Evolutionary conservation across 192 early-diverging fungal genomes (phyloP).

Genomic region (Phycomyces blakesleeanus): DNA sequence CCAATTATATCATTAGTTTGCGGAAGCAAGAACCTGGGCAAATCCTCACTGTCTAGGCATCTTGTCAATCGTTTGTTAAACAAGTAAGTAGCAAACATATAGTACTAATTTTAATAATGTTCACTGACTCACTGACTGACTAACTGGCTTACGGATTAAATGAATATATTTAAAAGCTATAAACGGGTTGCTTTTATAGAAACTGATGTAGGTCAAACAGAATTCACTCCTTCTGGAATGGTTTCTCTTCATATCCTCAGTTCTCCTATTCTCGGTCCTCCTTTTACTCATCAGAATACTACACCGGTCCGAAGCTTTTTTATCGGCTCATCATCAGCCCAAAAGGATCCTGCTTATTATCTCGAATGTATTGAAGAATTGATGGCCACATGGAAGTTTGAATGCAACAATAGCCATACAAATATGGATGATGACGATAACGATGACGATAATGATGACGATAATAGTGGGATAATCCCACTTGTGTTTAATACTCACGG

Average conservation of each 20-base stretch:
- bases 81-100: conserved; percentile 46
- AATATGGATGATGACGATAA: conserved; percentile 4
- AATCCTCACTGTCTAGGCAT: conserved; percentile 83
- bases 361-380: conserved; percentile 62
- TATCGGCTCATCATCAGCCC: conserved; percentile 72
- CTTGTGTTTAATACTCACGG: conserved; percentile 96
- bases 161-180: too few species aligned
- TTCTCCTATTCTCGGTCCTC: conserved; percentile 73
- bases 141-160: too few species aligned
- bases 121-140: too few species aligned
- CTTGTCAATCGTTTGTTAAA: conserved; percentile 73
- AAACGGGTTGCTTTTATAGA: conserved; percentile 79
- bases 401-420: conserved; percentile 32
- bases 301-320: conserved; percentile 66
- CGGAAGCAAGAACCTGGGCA: conserved; percentile 81
- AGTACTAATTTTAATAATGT: too few species aligned
- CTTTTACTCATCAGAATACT: conserved; percentile 70
- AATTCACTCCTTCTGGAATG: conserved; percentile 79
- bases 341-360: conserved; percentile 82
- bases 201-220: conserved; percentile 89
- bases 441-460: not conserved
- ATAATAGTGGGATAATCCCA: conserved; percentile 48
- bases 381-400: conserved; percentile 50
- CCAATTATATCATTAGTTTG: conserved; percentile 57
- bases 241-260: conserved; percentile 72